Evolutionary conservation across 2,329 filamentous ascomycete genomes (phyloP).

Genomic region (Fusarium dlaminii): DNA sequence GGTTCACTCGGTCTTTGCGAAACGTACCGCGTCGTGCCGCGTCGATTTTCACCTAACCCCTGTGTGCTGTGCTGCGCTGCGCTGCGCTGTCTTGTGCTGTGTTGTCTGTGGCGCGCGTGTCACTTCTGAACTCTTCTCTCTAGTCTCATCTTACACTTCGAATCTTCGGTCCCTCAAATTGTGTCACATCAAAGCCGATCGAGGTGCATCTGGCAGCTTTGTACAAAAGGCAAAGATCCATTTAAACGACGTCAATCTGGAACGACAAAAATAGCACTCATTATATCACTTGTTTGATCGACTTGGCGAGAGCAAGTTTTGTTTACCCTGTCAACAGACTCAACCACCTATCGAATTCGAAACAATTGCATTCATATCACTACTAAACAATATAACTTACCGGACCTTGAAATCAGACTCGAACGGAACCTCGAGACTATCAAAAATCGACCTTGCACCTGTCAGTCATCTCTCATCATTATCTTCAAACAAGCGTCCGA

Average conservation of each 20-base stretch:
- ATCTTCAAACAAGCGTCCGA: constrained; percentile 25
- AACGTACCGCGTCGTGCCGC: constrained; percentile 29
- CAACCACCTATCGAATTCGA: neutral
- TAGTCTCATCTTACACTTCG: constrained; percentile 1
- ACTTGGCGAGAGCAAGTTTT: constrained; percentile 23
- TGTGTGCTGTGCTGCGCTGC: neutral
- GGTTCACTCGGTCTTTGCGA: constrained; percentile 5
- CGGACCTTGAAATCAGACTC: neutral
- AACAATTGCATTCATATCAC: neutral
- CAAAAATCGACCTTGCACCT: constrained; percentile 2
- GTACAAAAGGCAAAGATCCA: neutral
- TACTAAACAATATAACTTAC: neutral
- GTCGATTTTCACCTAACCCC: neutral
- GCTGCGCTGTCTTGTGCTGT: neutral
- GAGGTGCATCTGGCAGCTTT: neutral
- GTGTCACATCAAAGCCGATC: neutral
- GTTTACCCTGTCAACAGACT: constrained; percentile 19
- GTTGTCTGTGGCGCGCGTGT: constrained; percentile 2
- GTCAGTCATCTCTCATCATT: constrained; percentile 25
- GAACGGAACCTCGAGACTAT: neutral
- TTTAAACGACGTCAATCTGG: constrained; percentile 1
- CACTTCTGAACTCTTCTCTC: constrained; percentile 1
- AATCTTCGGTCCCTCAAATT: neutral
- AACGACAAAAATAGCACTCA: constrained; percentile 27
- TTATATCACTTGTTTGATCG: constrained; percentile 12